These are phyloP conservation scores for Fusarium sp. DNA, from an alignment of 2,329 filamentous ascomycete species.

Conservation along the genomic window DNA sequence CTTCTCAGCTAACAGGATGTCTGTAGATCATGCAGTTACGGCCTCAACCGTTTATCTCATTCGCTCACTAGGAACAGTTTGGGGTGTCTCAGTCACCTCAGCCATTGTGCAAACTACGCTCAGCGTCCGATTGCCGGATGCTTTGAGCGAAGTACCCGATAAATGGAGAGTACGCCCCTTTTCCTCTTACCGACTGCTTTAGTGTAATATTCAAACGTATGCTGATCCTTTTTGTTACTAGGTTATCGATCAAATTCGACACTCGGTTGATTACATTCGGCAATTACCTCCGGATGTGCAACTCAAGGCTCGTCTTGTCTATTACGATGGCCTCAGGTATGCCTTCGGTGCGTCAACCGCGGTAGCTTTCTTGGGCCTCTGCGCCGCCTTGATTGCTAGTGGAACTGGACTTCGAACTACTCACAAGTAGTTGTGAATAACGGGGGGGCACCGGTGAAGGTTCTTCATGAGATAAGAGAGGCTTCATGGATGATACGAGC, in stretches of 20 bases:
- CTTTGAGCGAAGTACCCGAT: conserved; percentile 68
- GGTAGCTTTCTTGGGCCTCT: conserved; percentile 63
- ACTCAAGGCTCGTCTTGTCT: conserved; percentile 69
- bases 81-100: conserved; percentile 74
- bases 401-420: conserved; percentile 51
- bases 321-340: conserved; percentile 71
- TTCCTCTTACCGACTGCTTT: conserved; percentile 25
- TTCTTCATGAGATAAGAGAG: too few relatives aligned
- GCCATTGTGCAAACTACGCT: conserved; percentile 75
- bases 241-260: conserved; percentile 74
- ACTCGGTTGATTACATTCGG: conserved; percentile 71
- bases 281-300: conserved; percentile 70
- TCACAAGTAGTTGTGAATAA: conserved; percentile 29
- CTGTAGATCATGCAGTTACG: conserved; percentile 72
- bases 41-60: conserved; percentile 75
- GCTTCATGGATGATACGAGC: too few relatives aligned
- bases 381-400: conserved; percentile 51
- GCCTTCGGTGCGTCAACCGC: conserved; percentile 69
- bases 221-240: conserved; percentile 50
- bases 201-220: conserved; percentile 18
- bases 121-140: conserved; percentile 66
- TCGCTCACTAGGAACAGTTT: conserved; percentile 74
- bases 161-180: conserved; percentile 68
- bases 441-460: background rate
- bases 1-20: background rate